Evolutionary conservation across 2,329 filamentous ascomycete genomes (phyloP).

Genomic region (Cladophialophora yegresii): DNA sequence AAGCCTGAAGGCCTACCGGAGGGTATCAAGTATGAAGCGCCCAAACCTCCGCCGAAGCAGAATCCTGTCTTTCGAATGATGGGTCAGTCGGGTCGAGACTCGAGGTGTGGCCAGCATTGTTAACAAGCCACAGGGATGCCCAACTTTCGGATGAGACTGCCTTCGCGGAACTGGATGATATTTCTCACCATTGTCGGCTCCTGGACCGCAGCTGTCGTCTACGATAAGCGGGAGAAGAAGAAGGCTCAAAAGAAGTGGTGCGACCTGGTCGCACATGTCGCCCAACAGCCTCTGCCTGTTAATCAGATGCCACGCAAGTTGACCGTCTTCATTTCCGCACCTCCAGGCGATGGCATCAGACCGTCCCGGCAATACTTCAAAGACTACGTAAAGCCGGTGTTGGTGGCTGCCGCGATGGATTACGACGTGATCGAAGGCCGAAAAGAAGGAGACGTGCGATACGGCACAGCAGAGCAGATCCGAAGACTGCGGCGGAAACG

Average conservation of each 20-base stretch:
- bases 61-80: conserved; percentile 78
- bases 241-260: conserved; percentile 84
- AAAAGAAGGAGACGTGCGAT: conserved; percentile 87
- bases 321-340: conserved; percentile 80
- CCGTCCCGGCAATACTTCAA: conserved; percentile 91
- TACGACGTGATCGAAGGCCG: conserved; percentile 95
- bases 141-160: conserved; percentile 77
- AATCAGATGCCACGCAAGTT: conserved; percentile 78
- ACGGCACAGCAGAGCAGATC: conserved; percentile 82
- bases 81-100: conserved; percentile 43
- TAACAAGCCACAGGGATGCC: conserved; percentile 66
- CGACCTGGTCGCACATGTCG: conserved; percentile 78
- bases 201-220: conserved; percentile 78
- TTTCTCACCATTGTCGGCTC: conserved; percentile 79
- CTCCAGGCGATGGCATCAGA: conserved; percentile 81
- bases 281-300: conserved; percentile 71
- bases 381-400: conserved; percentile 90
- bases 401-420: conserved; percentile 86
- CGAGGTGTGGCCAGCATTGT: not conserved
- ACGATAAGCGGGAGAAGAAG: conserved; percentile 90
- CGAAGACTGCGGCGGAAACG: conserved; percentile 65
- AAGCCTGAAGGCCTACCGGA: conserved; percentile 38
- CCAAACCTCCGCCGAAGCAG: conserved; percentile 52
- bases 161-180: conserved; percentile 97
- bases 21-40: conserved; percentile 43